These are phyloP conservation scores for Mycena rebaudengoi DNA, from an alignment of 768 basidiomycete genomes.

Conservation along the genomic window DNA sequence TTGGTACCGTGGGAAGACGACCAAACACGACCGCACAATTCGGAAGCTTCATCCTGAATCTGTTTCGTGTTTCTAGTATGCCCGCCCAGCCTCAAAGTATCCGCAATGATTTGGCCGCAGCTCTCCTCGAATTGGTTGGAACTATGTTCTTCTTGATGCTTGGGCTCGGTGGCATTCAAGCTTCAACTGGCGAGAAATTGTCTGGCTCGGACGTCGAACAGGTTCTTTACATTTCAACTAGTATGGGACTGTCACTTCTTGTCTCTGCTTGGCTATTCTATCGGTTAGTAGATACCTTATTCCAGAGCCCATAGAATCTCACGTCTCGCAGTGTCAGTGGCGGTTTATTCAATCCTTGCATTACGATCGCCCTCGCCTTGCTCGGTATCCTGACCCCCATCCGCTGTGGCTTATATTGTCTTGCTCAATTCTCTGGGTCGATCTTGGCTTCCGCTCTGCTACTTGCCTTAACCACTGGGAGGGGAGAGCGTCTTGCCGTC, in stretches of 20 bases:
- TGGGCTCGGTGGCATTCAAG: conserved; percentile 72
- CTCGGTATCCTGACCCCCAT: conserved; percentile 62
- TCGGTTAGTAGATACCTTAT: conserved; percentile 40
- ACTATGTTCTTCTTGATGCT: conserved; percentile 72
- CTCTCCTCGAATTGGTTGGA: conserved; percentile 65
- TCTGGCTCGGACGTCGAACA: conserved; percentile 41
- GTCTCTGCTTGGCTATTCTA: conserved; percentile 76
- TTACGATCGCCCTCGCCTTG: conserved; percentile 67
- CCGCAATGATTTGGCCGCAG: conserved; percentile 54
- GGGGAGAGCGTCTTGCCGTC: conserved; percentile 58
- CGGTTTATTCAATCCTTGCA: conserved; percentile 72
- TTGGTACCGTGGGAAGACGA: no score
- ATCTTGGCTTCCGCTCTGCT: conserved; percentile 68
- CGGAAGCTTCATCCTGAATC: no score
- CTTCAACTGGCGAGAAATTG: conserved; percentile 47
- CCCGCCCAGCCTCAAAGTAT: conserved; percentile 21
- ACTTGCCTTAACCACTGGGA: conserved; percentile 59
- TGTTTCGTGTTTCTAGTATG: neutral
- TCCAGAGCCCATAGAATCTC: neutral
- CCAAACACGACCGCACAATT: no score
- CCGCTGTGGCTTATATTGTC: conserved; percentile 64
- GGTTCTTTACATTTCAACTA: conserved; percentile 63
- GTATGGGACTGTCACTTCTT: conserved; percentile 69
- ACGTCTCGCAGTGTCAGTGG: conserved; percentile 48
- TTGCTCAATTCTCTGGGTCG: conserved; percentile 69